phyloP scores from a whole-genome alignment of 2,329 filamentous ascomycete species.

The Penicillium rolfsii region DNA sequence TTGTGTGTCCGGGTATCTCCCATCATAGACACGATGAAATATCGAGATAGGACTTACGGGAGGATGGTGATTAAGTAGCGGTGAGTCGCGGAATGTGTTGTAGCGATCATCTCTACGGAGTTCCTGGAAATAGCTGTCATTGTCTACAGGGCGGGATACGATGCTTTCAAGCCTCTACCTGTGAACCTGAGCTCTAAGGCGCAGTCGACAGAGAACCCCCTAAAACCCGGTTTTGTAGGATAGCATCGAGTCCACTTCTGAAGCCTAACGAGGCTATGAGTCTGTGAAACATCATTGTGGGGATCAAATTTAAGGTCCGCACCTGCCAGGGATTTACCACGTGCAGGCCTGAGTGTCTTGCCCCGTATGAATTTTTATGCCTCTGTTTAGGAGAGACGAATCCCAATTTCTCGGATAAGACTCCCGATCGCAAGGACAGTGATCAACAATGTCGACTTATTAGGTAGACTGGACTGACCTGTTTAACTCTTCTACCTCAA shows the following conservation, averaged over 20 bases:
- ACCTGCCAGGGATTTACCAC: slow-evolving; percentile 12
- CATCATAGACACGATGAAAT: neutral
- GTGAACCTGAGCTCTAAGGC: neutral
- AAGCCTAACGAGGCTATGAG: neutral
- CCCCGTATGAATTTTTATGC: neutral
- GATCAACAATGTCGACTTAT: too few relatives aligned
- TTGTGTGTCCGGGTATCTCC: neutral
- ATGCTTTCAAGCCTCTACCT: neutral
- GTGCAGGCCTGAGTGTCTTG: neutral
- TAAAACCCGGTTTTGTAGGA: neutral
- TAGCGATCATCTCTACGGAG: neutral
- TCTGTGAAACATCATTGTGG: neutral
- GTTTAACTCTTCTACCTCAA: too few relatives aligned
- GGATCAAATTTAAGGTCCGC: neutral
- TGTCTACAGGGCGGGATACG: neutral
- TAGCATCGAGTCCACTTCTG: neutral
- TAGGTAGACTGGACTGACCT: too few relatives aligned
- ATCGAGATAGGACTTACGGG: too few relatives aligned
- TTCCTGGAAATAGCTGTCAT: too few relatives aligned
- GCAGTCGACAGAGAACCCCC: neutral
- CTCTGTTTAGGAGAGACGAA: neutral
- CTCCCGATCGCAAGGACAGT: too few relatives aligned
- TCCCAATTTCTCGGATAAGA: too few relatives aligned
- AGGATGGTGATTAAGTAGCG: neutral
- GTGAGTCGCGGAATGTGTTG: neutral